A percentile compares a stretch with the other conserved stretches of the same genome.
Conservation (phyloP, 108 stramenopile genomes). For the Mediolabrus comicus region DNA sequence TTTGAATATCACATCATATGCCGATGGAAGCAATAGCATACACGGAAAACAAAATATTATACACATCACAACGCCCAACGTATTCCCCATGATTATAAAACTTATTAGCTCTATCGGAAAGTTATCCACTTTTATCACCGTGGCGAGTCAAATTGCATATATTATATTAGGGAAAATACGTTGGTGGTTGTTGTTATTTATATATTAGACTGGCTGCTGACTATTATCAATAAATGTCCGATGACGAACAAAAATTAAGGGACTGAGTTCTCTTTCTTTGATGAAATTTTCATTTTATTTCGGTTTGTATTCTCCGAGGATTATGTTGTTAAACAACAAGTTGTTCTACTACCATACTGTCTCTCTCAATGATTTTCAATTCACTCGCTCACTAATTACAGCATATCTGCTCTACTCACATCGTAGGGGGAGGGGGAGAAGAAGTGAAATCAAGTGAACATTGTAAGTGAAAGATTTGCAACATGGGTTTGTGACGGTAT, state of each 20-base stretch:
- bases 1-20: no score
- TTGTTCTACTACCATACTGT: no score
- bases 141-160: slow-evolving; percentile 40
- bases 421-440: background rate
- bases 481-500: no score
- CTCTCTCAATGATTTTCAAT: background rate
- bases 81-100: slow-evolving; percentile 31
- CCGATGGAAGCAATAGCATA: background rate
- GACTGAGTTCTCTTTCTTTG: background rate
- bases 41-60: background rate
- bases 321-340: background rate
- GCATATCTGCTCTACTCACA: no score
- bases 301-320: slow-evolving; percentile 48
- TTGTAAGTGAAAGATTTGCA: background rate
- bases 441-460: background rate
- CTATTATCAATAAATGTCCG: background rate
- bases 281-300: slow-evolving; percentile 12
- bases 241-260: background rate
- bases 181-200: background rate
- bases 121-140: slow-evolving; percentile 23
- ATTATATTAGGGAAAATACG: slow-evolving; percentile 32
- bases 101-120: slow-evolving; percentile 46
- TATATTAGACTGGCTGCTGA: background rate
- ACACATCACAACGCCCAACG: background rate
- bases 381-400: background rate